Conservation (phyloP, 2,329 filamentous ascomycete species). For the Onygena corvina region DNA sequence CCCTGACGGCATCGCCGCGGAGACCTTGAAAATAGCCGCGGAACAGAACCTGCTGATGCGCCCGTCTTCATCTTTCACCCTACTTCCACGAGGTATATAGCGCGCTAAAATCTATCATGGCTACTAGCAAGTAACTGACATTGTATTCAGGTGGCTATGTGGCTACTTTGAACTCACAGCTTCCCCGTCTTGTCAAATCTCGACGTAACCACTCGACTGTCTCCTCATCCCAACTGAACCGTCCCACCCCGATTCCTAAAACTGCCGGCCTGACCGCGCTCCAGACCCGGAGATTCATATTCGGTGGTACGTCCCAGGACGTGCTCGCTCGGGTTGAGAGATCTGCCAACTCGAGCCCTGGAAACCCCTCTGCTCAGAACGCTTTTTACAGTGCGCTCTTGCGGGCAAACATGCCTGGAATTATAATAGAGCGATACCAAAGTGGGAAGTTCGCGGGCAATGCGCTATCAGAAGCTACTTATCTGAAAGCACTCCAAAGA, state of each 20-base stretch:
- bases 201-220: slow-evolving; percentile 27
- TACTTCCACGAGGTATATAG: slow-evolving; percentile 4
- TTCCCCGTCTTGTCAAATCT: slow-evolving; percentile 2
- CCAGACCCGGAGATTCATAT: slow-evolving; percentile 30
- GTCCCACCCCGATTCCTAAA: slow-evolving; percentile 19
- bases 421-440: slow-evolving; percentile 80
- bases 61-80: not conserved
- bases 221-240: slow-evolving; percentile 20
- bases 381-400: slow-evolving; percentile 87
- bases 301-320: slow-evolving; percentile 36
- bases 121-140: slow-evolving; percentile 18
- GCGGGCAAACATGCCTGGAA: slow-evolving; percentile 84
- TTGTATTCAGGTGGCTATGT: slow-evolving; percentile 13
- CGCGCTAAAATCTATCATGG: not conserved
- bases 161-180: slow-evolving; percentile 18
- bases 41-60: slow-evolving; percentile 9
- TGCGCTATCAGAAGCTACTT: slow-evolving; percentile 62
- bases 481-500: slow-evolving; percentile 59
- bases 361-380: slow-evolving; percentile 76
- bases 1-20: slow-evolving; percentile 6
- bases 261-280: slow-evolving; percentile 20
- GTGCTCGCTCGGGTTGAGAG: slow-evolving; percentile 77
- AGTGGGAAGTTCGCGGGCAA: slow-evolving; percentile 77
- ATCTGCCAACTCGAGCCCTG: slow-evolving; percentile 83
- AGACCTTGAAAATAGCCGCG: slow-evolving; percentile 9